These are phyloP conservation scores for Coemansia sp. DNA, from an alignment of 192 early-diverging fungal genomes.

Conservation along the genomic window DNA sequence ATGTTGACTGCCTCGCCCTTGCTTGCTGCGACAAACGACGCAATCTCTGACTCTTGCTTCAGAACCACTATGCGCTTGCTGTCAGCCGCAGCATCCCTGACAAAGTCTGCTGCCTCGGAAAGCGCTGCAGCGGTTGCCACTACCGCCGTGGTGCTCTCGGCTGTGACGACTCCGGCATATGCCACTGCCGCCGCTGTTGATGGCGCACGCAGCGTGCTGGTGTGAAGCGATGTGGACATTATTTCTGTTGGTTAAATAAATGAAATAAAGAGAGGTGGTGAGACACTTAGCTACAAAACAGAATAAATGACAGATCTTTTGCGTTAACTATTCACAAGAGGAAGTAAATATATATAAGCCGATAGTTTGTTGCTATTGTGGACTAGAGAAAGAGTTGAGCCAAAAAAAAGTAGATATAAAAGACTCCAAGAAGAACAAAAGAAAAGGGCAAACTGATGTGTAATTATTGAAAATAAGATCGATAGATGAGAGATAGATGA, in stretches of 20 bases:
- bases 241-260: not conserved
- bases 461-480: too few species aligned
- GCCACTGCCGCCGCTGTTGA: constrained; percentile 40
- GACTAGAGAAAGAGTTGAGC: not conserved
- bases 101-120: constrained; percentile 14
- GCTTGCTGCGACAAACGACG: constrained; percentile 9
- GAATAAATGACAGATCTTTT: not conserved
- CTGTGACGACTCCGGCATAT: constrained; percentile 21
- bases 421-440: not conserved
- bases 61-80: constrained; percentile 13
- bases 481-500: too few species aligned
- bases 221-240: constrained; percentile 27
- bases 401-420: not conserved
- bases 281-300: too few species aligned
- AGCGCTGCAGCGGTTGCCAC: constrained; percentile 1
- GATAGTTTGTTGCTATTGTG: not conserved
- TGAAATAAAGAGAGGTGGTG: not conserved
- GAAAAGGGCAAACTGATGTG: too few species aligned
- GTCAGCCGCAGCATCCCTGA: constrained; percentile 1
- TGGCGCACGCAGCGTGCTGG: constrained; percentile 15
- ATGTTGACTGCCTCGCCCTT: constrained; percentile 10
- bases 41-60: constrained; percentile 22
- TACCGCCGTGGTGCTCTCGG: constrained; percentile 25
- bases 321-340: constrained; percentile 2
- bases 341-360: constrained; percentile 4